Evolutionary conservation across 306 rosid species (phyloP).

Genomic region (Canavalia ensiformis): DNA sequence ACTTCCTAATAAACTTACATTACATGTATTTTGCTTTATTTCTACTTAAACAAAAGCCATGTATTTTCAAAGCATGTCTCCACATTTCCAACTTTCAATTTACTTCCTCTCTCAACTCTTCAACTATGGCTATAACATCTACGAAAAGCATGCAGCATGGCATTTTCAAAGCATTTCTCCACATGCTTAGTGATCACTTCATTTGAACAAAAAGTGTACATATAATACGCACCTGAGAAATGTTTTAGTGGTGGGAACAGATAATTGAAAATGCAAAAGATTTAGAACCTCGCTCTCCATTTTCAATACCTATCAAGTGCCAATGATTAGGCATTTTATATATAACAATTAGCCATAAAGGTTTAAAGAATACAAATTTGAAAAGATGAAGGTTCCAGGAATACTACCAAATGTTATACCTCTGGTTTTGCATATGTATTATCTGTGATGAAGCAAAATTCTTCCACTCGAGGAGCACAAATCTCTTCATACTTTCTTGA

Average conservation of each 20-base stretch:
- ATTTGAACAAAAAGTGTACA: not conserved
- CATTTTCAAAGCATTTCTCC: not conserved
- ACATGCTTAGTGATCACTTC: not conserved
- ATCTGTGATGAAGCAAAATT: constrained; percentile 89
- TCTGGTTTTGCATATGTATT: constrained; percentile 78
- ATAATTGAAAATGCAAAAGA: constrained; percentile 72
- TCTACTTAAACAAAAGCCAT: not conserved
- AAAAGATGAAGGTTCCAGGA: constrained; percentile 18
- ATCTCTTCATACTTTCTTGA: constrained; percentile 91
- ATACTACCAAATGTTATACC: constrained; percentile 59
- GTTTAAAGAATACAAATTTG: constrained; percentile 6
- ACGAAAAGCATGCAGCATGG: constrained; percentile 2
- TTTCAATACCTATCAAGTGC: constrained; percentile 67
- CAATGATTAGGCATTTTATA: constrained; percentile 31
- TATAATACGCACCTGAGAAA: constrained; percentile 75
- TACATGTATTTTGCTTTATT: not conserved
- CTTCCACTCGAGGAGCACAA: constrained; percentile 80
- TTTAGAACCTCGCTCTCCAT: constrained; percentile 83
- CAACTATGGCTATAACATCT: not conserved
- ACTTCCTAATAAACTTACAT: not conserved
- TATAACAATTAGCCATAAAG: constrained; percentile 3
- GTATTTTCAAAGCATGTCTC: constrained; percentile 1
- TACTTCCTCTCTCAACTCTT: not conserved
- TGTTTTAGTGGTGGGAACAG: constrained; percentile 86
- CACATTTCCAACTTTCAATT: not conserved